Conservation (phyloP, 805 yeast genomes). For the Saturnispora mendoncae region DNA sequence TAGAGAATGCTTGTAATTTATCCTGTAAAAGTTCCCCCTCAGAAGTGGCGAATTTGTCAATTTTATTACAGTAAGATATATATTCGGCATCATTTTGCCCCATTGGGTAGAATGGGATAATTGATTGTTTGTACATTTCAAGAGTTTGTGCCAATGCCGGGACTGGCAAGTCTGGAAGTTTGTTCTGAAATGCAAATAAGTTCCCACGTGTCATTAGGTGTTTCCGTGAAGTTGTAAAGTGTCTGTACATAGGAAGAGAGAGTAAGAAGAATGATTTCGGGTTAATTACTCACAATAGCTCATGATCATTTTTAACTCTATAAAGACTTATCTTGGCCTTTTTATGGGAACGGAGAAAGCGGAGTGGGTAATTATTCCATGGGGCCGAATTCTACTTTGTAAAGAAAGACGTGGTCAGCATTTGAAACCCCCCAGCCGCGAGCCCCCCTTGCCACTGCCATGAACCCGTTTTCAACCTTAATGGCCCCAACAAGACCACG, state of each 20-base stretch:
- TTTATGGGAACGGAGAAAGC: not conserved
- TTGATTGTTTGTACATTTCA: conserved; percentile 56
- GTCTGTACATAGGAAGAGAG: no score
- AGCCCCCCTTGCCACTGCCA: conserved; percentile 88
- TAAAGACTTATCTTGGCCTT: no score
- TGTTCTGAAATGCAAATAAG: conserved; percentile 61
- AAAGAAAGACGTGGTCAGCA: conserved; percentile 57
- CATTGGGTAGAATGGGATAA: conserved; percentile 55
- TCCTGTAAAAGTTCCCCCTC: conserved; percentile 65
- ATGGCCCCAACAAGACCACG: not conserved
- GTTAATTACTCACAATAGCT: not conserved
- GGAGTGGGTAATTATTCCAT: not conserved
- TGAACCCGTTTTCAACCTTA: conserved; percentile 55
- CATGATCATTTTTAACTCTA: no score
- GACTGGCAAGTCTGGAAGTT: conserved; percentile 79
- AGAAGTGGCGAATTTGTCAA: conserved; percentile 54
- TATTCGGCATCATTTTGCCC: conserved; percentile 36
- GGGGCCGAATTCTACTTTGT: not conserved
- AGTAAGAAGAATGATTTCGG: no score
- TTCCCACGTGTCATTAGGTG: conserved; percentile 49
- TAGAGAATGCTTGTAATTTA: conserved; percentile 51
- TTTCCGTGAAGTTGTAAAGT: not conserved
- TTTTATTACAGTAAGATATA: conserved; percentile 40
- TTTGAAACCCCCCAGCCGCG: conserved; percentile 88
- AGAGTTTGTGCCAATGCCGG: conserved; percentile 72